Percentiles rank a stretch among this genome's conserved stretches.
Conservation (phyloP, 2,329 filamentous ascomycete species). For the Fragosphaeria purpurea region DNA sequence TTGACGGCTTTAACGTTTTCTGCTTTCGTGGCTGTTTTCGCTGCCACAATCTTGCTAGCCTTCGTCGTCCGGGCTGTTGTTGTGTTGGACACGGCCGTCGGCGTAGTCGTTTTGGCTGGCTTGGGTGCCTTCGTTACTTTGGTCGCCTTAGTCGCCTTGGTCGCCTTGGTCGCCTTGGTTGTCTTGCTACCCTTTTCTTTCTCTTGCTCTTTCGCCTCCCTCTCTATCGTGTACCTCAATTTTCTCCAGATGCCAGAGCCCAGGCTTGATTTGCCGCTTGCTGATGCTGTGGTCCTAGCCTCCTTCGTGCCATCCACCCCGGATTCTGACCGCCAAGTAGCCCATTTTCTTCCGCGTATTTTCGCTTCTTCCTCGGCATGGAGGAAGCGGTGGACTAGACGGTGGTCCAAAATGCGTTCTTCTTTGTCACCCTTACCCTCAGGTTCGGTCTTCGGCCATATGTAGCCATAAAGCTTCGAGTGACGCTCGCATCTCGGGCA, state of each 20-base stretch:
- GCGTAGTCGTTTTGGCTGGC: neutral
- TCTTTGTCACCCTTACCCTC: conserved; percentile 65
- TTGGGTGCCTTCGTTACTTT: neutral
- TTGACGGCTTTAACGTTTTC: too few species aligned
- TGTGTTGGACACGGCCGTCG: neutral
- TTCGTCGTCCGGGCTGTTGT: too few species aligned
- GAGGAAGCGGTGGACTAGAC: conserved; percentile 79
- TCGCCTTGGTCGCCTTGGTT: neutral
- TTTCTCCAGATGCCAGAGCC: conserved; percentile 15
- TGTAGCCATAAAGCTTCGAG: conserved; percentile 87
- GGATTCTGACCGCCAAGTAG: neutral
- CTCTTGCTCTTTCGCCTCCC: neutral
- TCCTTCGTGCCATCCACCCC: neutral
- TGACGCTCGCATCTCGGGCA: conserved; percentile 93
- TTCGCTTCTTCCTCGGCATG: conserved; percentile 56
- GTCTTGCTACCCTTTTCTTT: neutral
- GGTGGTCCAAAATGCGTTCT: conserved; percentile 67
- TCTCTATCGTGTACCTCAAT: conserved; percentile 9
- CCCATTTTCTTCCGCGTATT: conserved; percentile 31
- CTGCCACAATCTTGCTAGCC: too few species aligned
- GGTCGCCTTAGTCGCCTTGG: neutral
- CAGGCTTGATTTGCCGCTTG: neutral
- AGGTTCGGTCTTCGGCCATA: conserved; percentile 91
- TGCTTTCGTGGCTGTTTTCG: neutral
- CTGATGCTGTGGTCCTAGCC: neutral